These are phyloP conservation scores for Amaranthus cruentus DNA, from an alignment of 148 eudicot species.

Conservation along the genomic window DNA sequence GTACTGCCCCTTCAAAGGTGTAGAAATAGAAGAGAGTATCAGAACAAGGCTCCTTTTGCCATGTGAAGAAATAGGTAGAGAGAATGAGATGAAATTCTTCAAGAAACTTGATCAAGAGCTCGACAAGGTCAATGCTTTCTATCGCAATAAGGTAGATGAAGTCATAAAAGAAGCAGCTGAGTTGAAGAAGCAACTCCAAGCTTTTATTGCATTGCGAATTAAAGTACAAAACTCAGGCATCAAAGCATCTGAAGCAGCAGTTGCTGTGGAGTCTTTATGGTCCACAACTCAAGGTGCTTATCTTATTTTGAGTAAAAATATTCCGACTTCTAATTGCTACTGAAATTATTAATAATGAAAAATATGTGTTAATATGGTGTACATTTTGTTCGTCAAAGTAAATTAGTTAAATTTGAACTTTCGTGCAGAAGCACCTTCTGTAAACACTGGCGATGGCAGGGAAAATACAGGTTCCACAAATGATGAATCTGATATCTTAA, in stretches of 20 bases:
- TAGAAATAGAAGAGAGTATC: conserved; percentile 33
- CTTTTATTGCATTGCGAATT: conserved; percentile 60
- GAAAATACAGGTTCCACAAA: conserved; percentile 5
- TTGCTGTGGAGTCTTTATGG: conserved; percentile 19
- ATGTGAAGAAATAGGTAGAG: conserved; percentile 43
- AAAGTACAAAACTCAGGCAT: conserved; percentile 43
- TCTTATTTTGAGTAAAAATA: conserved; percentile 10
- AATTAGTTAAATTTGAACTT: background rate
- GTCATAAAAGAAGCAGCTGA: conserved; percentile 43
- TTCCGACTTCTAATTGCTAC: background rate
- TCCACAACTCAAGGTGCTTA: conserved; percentile 26
- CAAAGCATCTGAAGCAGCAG: conserved; percentile 25
- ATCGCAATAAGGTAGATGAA: conserved; percentile 59
- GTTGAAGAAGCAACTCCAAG: conserved; percentile 65
- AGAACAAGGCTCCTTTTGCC: conserved; percentile 46
- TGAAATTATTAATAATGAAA: background rate
- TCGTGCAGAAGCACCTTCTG: conserved; percentile 17
- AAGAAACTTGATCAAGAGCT: conserved; percentile 68
- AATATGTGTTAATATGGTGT: background rate
- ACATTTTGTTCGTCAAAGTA: background rate
- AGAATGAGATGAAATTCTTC: conserved; percentile 52
- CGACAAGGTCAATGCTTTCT: conserved; percentile 64
- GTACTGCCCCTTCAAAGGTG: conserved; percentile 39
- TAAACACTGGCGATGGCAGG: conserved; percentile 5
- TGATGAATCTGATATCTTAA: conserved; percentile 29